Evolutionary conservation across 352 stramenopile genomes (phyloP).

Genomic region (Pythium coloratum): DNA sequence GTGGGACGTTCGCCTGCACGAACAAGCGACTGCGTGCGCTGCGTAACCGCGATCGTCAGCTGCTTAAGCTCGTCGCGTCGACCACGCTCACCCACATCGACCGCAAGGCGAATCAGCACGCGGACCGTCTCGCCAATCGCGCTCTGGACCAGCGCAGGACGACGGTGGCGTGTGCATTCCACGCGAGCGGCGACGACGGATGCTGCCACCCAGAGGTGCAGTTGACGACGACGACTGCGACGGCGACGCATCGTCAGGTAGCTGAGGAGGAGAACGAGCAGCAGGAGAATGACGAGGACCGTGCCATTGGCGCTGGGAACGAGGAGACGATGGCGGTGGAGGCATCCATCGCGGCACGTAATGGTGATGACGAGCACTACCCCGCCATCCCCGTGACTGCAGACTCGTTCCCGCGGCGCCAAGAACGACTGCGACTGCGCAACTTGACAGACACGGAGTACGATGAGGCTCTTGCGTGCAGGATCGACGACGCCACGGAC

Average conservation of each 20-base stretch:
- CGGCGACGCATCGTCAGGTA: not conserved
- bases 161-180: not conserved
- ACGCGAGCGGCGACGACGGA: not conserved
- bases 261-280: not conserved
- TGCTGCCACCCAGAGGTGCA: slow-evolving; percentile 7
- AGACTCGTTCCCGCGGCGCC: not conserved
- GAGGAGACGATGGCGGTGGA: not conserved
- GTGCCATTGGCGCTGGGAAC: not conserved
- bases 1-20: slow-evolving; percentile 12
- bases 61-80: not conserved
- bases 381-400: not conserved
- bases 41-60: slow-evolving; percentile 4
- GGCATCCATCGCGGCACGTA: not conserved
- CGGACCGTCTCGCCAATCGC: slow-evolving; percentile 18
- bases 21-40: slow-evolving; percentile 13
- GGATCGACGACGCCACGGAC: too few species aligned
- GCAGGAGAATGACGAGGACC: not conserved
- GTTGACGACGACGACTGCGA: not conserved
- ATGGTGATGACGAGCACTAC: not conserved
- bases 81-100: slow-evolving; percentile 12
- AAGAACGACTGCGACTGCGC: not conserved
- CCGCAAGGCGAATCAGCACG: slow-evolving; percentile 13
- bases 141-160: slow-evolving; percentile 10
- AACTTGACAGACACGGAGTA: too few species aligned
- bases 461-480: too few species aligned